These are phyloP conservation scores for Apiospora hydei DNA, from an alignment of 2,329 filamentous ascomycete genomes.

Conservation along the genomic window DNA sequence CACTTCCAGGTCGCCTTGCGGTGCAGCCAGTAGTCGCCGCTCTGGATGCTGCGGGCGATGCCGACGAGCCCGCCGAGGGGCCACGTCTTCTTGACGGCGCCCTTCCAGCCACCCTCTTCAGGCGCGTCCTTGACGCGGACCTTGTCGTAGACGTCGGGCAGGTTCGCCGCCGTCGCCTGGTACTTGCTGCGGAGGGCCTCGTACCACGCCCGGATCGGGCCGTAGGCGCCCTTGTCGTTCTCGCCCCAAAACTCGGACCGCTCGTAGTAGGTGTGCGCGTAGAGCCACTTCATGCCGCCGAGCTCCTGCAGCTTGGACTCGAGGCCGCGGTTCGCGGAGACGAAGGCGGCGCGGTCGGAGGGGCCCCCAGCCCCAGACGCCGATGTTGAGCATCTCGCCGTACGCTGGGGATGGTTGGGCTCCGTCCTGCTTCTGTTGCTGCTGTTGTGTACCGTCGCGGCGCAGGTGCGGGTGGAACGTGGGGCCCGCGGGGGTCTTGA, in stretches of 20 bases:
- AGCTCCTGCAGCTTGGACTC: constrained; percentile 74
- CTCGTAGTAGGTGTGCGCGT: constrained; percentile 86
- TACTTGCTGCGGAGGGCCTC: constrained; percentile 69
- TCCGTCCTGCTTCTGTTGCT: background rate
- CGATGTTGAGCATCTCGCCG: constrained; percentile 63
- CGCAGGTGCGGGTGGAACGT: constrained; percentile 64
- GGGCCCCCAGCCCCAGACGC: constrained; percentile 86
- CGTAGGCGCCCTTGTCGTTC: constrained; percentile 57
- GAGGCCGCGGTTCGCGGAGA: constrained; percentile 72
- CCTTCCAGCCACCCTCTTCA: constrained; percentile 45
- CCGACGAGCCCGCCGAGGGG: constrained; percentile 67
- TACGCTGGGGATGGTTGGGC: constrained; percentile 25
- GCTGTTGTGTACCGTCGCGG: background rate
- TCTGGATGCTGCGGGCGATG: constrained; percentile 65
- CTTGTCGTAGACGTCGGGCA: constrained; percentile 77
- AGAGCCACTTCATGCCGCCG: constrained; percentile 85
- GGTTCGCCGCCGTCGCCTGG: constrained; percentile 62
- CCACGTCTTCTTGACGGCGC: constrained; percentile 56
- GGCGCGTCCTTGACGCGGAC: constrained; percentile 63
- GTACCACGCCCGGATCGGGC: constrained; percentile 56
- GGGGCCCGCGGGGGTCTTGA: constrained; percentile 55
- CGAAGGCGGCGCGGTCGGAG: constrained; percentile 62
- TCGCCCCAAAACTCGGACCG: constrained; percentile 73
- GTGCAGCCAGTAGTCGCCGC: constrained; percentile 62
- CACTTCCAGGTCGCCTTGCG: constrained; percentile 62